A percentile compares a stretch with the other conserved stretches of the same genome.
These are phyloP conservation scores for Aspergillus pseudotamarii DNA, from an alignment of 2,329 filamentous ascomycete species.

Conservation along the genomic window DNA sequence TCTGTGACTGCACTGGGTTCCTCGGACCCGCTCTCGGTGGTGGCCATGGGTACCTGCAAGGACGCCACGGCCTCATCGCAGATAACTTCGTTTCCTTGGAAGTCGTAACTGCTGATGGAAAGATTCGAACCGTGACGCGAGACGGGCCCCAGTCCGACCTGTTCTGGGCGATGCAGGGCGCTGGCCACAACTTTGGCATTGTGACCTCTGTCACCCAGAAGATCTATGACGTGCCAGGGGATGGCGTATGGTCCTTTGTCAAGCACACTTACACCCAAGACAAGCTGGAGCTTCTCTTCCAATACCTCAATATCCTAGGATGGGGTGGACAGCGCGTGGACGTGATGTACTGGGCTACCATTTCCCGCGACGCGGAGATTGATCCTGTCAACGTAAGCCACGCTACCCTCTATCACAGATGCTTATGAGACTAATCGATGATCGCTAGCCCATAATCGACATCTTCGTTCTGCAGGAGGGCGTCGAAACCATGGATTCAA, in stretches of 20 bases:
- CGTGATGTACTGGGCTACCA: slow-evolving; percentile 11
- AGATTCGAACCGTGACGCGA: slow-evolving; percentile 6
- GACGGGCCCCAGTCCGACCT: slow-evolving; percentile 40
- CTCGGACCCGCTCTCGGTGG: slow-evolving; percentile 59
- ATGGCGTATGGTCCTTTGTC: slow-evolving; percentile 13
- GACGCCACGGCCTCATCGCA: slow-evolving; percentile 55
- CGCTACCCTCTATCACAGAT: no score
- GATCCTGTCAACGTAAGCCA: slow-evolving; percentile 14
- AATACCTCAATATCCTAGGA: slow-evolving; percentile 13
- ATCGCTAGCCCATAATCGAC: slow-evolving; percentile 12
- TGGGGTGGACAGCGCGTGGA: slow-evolving; percentile 10
- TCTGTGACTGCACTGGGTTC: slow-evolving; percentile 55
- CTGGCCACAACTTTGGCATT: slow-evolving; percentile 61
- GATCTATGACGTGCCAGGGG: slow-evolving; percentile 43
- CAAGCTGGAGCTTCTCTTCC: slow-evolving; percentile 12
- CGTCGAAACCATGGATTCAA: slow-evolving; percentile 2
- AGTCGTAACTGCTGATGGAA: slow-evolving; percentile 55
- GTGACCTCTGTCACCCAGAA: slow-evolving; percentile 51
- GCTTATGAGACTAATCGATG: background rate
- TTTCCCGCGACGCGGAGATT: slow-evolving; percentile 4
- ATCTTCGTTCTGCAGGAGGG: slow-evolving; percentile 13
- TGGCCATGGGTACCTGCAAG: slow-evolving; percentile 59
- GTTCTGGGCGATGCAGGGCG: slow-evolving; percentile 58
- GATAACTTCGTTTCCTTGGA: slow-evolving; percentile 58
- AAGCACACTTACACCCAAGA: slow-evolving; percentile 9